A percentile compares a stretch with the other conserved stretches of the same genome.
Evolutionary conservation across 768 basidiomycete species (phyloP).

Genomic region (Strobilomyces echinocephalus): DNA sequence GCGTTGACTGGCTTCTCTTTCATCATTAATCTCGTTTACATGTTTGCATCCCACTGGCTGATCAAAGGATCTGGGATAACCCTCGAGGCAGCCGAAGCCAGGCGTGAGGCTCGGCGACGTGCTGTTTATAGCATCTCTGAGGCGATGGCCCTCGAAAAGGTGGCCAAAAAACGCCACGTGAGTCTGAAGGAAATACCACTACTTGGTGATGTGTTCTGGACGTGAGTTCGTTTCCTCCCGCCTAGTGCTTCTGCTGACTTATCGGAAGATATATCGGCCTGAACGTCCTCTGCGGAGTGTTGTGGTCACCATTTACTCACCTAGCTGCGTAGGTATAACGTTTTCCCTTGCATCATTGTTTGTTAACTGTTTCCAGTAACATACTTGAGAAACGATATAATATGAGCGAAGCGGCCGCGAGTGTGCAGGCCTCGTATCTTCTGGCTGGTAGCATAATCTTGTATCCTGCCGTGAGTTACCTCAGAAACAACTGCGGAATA

Average conservation of each 20-base stretch:
- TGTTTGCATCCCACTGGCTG: constrained; percentile 60
- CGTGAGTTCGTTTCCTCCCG: constrained; percentile 38
- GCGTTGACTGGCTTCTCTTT: constrained; percentile 63
- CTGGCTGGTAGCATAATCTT: constrained; percentile 63
- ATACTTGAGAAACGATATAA: constrained; percentile 66
- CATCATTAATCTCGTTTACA: constrained; percentile 62
- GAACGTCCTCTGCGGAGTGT: constrained; percentile 71
- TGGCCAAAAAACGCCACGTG: constrained; percentile 62
- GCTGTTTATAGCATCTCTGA: constrained; percentile 46
- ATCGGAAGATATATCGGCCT: constrained; percentile 58
- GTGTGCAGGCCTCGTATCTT: constrained; percentile 64
- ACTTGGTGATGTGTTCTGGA: constrained; percentile 77
- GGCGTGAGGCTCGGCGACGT: constrained; percentile 48
- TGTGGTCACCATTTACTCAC: constrained; percentile 77
- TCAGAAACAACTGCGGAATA: background rate
- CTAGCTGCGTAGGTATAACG: constrained; percentile 54
- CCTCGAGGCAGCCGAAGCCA: constrained; percentile 60
- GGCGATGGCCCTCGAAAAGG: constrained; percentile 57
- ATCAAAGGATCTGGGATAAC: constrained; percentile 55
- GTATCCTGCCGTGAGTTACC: constrained; percentile 57
- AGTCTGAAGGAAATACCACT: constrained; percentile 55
- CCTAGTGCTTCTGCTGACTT: constrained; percentile 2
- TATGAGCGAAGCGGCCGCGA: constrained; percentile 55
- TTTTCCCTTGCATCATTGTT: background rate
- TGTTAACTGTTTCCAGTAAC: constrained; percentile 43